phyloP scores from a whole-genome alignment of 352 stramenopile genomes.

The Phytophthora cactorum region DNA sequence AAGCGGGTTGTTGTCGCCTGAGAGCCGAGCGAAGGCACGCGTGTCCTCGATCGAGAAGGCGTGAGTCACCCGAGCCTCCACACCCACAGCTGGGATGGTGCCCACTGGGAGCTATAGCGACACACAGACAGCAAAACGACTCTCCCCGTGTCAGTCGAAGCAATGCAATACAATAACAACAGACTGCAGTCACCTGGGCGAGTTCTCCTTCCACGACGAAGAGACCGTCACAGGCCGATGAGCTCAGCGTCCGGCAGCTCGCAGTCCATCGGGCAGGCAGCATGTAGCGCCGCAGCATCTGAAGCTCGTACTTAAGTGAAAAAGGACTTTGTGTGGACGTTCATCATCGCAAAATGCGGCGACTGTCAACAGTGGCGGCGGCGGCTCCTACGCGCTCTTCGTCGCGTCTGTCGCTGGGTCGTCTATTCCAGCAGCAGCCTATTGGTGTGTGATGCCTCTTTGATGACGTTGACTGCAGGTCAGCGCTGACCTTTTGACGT shows the following conservation, averaged over 20 bases:
- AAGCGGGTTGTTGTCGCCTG: conserved; percentile 81
- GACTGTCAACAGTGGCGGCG: conserved; percentile 36
- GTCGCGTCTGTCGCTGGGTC: conserved; percentile 32
- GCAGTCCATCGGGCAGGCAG: conserved; percentile 3
- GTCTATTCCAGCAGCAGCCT: conserved; percentile 42
- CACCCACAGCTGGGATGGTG: conserved; percentile 53
- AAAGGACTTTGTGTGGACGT: conserved; percentile 12
- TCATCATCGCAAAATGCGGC: conserved; percentile 31
- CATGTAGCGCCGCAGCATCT: neutral
- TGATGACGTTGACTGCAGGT: neutral
- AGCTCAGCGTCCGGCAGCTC: conserved; percentile 21
- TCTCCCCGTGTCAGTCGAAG: neutral
- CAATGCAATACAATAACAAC: neutral
- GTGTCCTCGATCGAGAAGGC: conserved; percentile 71
- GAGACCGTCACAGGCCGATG: conserved; percentile 4
- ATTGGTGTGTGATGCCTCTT: conserved; percentile 29
- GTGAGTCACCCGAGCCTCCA: conserved; percentile 65
- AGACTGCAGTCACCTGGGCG: conserved; percentile 27
- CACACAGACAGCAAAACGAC: neutral
- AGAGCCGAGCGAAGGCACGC: conserved; percentile 60
- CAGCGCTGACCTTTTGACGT: conserved; percentile 9
- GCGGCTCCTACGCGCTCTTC: conserved; percentile 22
- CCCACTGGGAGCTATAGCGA: conserved; percentile 48
- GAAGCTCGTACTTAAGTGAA: conserved; percentile 26
- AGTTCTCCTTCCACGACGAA: conserved; percentile 48